These are phyloP conservation scores for Vaccinium vitisidaea DNA, from an alignment of 148 eudicot genomes.

Conservation along the genomic window DNA sequence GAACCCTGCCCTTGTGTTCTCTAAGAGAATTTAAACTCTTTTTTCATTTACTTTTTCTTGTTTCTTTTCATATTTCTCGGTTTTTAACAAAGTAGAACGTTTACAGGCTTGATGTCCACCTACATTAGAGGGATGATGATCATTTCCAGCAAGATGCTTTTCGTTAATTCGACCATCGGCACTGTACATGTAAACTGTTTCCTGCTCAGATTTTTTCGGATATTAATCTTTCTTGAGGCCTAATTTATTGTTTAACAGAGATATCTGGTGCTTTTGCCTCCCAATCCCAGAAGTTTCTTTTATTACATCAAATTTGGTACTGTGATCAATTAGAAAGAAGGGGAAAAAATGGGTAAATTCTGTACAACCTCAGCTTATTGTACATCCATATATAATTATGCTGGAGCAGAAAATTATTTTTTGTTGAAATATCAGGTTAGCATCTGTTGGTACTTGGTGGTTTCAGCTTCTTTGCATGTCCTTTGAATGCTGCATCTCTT, in stretches of 20 bases:
- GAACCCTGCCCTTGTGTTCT: background rate
- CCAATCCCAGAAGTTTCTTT: background rate
- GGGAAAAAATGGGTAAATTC: background rate
- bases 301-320: background rate
- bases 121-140: constrained; percentile 9
- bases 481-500: constrained; percentile 2
- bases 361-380: background rate
- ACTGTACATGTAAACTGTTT: constrained; percentile 27
- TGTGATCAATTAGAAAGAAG: background rate
- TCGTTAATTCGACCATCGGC: constrained; percentile 24
- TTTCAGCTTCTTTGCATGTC: background rate
- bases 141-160: constrained; percentile 18
- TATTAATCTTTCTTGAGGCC: background rate
- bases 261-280: constrained; percentile 11
- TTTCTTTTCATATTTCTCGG: background rate
- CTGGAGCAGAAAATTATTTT: background rate
- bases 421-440: background rate
- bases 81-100: constrained; percentile 7
- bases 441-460: background rate
- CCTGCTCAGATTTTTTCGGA: constrained; percentile 14
- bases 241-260: background rate
- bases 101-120: constrained; percentile 13
- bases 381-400: background rate
- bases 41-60: background rate
- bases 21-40: background rate